Evolutionary conservation across 2,329 filamentous ascomycete genomes (phyloP).

Genomic region (Thelonectria olida): DNA sequence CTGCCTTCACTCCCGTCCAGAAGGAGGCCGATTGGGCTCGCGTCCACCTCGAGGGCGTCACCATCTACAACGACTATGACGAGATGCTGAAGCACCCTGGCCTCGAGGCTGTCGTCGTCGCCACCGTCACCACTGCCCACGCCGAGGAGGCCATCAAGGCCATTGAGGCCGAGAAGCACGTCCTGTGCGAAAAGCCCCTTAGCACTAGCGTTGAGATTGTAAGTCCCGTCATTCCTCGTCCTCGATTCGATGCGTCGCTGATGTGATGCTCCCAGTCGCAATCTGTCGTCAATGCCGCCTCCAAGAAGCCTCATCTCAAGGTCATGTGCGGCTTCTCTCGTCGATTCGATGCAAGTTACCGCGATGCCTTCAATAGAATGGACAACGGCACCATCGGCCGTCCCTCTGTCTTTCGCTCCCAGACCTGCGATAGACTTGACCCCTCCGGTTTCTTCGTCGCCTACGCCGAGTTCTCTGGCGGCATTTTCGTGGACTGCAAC

Average conservation of each 20-base stretch:
- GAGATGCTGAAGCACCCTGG: constrained; percentile 41
- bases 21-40: constrained; percentile 38
- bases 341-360: constrained; percentile 71
- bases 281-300: constrained; percentile 66
- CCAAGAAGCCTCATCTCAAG: constrained; percentile 67
- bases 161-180: constrained; percentile 39
- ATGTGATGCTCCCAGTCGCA: constrained; percentile 57
- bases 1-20: constrained; percentile 37
- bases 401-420: constrained; percentile 69
- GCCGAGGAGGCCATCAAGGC: constrained; percentile 40
- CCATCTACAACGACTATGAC: constrained; percentile 36
- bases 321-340: constrained; percentile 61
- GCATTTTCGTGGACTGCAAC: constrained; percentile 76
- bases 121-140: constrained; percentile 39
- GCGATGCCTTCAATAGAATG: constrained; percentile 65
- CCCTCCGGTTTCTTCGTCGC: constrained; percentile 74
- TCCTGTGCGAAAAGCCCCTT: constrained; percentile 39
- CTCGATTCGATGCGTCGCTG: not conserved
- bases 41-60: constrained; percentile 34
- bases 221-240: constrained; percentile 35
- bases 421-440: constrained; percentile 75
- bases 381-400: constrained; percentile 65
- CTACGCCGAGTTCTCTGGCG: constrained; percentile 72
- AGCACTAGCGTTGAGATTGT: constrained; percentile 60
- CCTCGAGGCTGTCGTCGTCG: constrained; percentile 37